These are phyloP conservation scores for Amaranthus cruentus DNA, from an alignment of 148 eudicot species.

Conservation along the genomic window DNA sequence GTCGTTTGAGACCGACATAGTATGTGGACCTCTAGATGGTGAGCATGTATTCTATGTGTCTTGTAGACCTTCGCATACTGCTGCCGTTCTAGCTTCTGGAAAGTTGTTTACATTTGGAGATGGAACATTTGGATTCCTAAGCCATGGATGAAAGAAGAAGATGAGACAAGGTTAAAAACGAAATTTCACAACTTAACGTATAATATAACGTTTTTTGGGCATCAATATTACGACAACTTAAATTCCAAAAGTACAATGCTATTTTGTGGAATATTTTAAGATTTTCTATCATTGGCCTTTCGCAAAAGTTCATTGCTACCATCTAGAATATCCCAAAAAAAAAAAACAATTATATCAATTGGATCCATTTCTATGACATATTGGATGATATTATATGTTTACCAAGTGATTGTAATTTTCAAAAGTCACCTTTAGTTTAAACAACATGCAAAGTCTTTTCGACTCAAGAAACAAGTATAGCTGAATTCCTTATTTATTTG, in stretches of 20 bases:
- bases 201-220: too few species aligned
- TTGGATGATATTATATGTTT: neutral
- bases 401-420: neutral
- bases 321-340: too few species aligned
- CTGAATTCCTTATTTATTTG: too few species aligned
- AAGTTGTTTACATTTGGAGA: slow-evolving; percentile 89
- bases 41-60: slow-evolving; percentile 51
- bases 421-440: neutral
- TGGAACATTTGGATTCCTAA: slow-evolving; percentile 88
- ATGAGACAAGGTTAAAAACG: too few species aligned
- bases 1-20: neutral
- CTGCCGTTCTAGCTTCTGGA: slow-evolving; percentile 57
- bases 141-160: slow-evolving; percentile 41
- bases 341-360: too few species aligned
- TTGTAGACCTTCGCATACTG: slow-evolving; percentile 98
- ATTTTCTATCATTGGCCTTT: too few species aligned
- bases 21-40: slow-evolving; percentile 62
- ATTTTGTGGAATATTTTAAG: too few species aligned
- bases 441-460: neutral
- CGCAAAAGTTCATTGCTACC: too few species aligned
- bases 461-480: neutral
- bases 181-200: too few species aligned
- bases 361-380: neutral
- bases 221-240: too few species aligned
- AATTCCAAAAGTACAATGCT: too few species aligned